Conservation (phyloP, 2,329 filamentous ascomycete genomes). For the Phymatotrichopsis omnivora region DNA sequence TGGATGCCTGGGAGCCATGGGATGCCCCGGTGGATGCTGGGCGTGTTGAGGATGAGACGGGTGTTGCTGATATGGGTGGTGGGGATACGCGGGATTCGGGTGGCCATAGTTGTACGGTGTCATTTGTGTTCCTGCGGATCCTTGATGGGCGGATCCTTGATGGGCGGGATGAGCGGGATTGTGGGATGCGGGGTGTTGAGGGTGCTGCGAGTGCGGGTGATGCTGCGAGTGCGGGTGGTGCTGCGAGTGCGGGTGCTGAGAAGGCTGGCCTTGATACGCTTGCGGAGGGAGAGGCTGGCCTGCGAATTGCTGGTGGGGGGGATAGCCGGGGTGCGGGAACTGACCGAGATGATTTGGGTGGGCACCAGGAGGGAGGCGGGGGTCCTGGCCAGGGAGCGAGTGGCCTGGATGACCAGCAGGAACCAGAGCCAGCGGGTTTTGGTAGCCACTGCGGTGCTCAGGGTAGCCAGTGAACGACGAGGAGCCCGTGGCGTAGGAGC, state of each 20-base stretch:
- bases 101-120: slow-evolving; percentile 7
- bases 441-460: slow-evolving; percentile 17
- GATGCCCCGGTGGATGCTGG: slow-evolving; percentile 20
- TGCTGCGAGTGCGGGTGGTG: slow-evolving; percentile 17
- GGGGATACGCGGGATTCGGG: slow-evolving; percentile 14
- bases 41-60: slow-evolving; percentile 24
- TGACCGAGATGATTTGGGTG: slow-evolving; percentile 19
- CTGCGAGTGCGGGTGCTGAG: slow-evolving; percentile 13
- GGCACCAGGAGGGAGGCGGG: slow-evolving; percentile 12
- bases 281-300: slow-evolving; percentile 17
- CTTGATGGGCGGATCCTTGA: background rate
- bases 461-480: slow-evolving; percentile 17
- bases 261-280: slow-evolving; percentile 19
- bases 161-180: background rate
- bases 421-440: slow-evolving; percentile 25
- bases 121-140: slow-evolving; percentile 1
- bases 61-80: slow-evolving; percentile 11
- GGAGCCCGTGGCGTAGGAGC: background rate
- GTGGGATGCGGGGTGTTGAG: background rate
- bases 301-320: slow-evolving; percentile 18
- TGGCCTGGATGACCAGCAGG: slow-evolving; percentile 22
- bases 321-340: slow-evolving; percentile 24
- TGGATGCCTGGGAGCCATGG: slow-evolving; percentile 21
- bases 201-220: slow-evolving; percentile 6
- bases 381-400: slow-evolving; percentile 13